These are phyloP conservation scores for Dryas integrifolia DNA, from an alignment of 331 rosid species.

Conservation along the genomic window DNA sequence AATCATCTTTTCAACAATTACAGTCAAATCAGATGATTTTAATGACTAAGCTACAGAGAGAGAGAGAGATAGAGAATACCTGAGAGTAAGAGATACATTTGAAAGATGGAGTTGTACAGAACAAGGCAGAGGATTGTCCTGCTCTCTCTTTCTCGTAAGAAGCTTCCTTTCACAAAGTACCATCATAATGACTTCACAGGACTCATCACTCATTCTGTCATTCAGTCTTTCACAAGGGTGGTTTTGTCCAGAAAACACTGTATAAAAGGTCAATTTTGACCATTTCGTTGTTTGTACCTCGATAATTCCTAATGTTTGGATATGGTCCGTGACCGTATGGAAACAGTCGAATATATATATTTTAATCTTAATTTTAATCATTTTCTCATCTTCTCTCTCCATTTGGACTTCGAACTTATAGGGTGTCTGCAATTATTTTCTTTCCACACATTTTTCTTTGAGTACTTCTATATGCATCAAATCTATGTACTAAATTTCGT, in stretches of 20 bases:
- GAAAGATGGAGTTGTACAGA: conserved; percentile 6
- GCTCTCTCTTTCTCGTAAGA: conserved; percentile 29
- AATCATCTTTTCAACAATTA: background rate
- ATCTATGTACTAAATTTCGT: too few species aligned
- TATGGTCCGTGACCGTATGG: too few species aligned
- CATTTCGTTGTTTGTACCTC: too few species aligned
- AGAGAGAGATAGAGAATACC: conserved; percentile 13
- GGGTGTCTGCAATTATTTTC: too few species aligned
- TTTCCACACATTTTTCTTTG: too few species aligned
- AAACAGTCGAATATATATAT: too few species aligned
- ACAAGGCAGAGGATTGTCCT: conserved; percentile 2
- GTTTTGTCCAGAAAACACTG: background rate
- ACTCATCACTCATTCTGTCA: background rate
- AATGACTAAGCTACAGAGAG: background rate
- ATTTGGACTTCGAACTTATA: too few species aligned
- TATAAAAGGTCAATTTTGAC: too few species aligned
- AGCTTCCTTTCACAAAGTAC: conserved; percentile 34
- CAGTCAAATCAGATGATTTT: background rate
- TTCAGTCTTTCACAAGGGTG: background rate
- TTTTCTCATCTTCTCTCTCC: too few species aligned
- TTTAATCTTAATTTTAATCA: too few species aligned
- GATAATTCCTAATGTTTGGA: too few species aligned
- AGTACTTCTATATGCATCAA: too few species aligned
- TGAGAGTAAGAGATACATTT: conserved; percentile 40
- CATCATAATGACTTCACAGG: background rate